phyloP scores from a whole-genome alignment of 2,329 filamentous ascomycete genomes.

The Colletotrichum coccodes region DNA sequence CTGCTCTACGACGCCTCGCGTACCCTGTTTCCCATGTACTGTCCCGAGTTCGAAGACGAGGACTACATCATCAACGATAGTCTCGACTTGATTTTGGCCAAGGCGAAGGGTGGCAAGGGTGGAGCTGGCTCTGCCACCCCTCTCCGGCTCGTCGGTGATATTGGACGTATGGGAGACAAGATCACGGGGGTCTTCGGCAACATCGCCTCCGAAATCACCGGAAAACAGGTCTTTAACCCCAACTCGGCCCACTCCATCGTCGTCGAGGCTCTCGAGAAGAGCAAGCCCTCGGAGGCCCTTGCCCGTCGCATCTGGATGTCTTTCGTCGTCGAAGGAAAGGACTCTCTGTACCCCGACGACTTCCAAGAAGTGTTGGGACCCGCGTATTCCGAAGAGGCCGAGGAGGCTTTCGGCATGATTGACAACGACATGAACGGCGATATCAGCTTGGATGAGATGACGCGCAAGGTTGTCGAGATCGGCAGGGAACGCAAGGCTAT shows the following conservation, averaged over 20 bases:
- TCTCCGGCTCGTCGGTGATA: conserved; percentile 80
- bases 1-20: conserved; percentile 92
- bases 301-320: conserved; percentile 98
- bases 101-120: conserved; percentile 57
- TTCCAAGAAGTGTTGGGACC: conserved; percentile 87
- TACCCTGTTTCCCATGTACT: conserved; percentile 90
- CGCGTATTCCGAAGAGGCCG: conserved; percentile 79
- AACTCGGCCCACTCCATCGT: conserved; percentile 92
- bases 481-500: conserved; percentile 90
- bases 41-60: conserved; percentile 88
- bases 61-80: conserved; percentile 92
- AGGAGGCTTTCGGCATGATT: conserved; percentile 83
- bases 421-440: conserved; percentile 93
- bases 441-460: conserved; percentile 95
- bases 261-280: conserved; percentile 87
- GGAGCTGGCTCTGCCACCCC: conserved; percentile 75
- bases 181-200: conserved; percentile 94
- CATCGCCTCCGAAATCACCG: conserved; percentile 92
- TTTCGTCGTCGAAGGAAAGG: conserved; percentile 89
- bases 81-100: conserved; percentile 72
- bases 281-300: conserved; percentile 85
- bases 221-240: conserved; percentile 94
- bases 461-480: conserved; percentile 85
- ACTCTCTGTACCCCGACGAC: conserved; percentile 83
- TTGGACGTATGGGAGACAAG: conserved; percentile 89